Evolutionary conservation across 2,329 filamentous ascomycete genomes (phyloP).

Genomic region (Aspergillus alliaceus): DNA sequence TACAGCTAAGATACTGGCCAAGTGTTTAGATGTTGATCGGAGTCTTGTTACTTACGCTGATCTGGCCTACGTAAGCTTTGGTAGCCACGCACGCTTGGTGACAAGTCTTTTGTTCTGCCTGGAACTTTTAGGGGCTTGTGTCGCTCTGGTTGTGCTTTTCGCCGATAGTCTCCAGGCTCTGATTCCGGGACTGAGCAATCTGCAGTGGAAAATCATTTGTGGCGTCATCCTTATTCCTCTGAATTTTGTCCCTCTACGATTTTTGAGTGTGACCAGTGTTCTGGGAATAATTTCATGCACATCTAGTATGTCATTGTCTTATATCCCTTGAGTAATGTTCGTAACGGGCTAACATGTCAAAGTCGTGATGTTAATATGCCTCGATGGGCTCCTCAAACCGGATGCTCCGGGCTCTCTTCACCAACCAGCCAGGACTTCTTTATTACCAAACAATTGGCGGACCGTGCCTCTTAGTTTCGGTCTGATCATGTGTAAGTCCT

Average conservation of each 20-base stretch:
- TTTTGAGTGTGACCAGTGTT: conserved; percentile 87
- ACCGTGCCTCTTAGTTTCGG: conserved; percentile 87
- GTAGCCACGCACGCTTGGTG: conserved; percentile 73
- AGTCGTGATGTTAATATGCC: conserved; percentile 81
- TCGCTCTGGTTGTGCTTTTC: conserved; percentile 89
- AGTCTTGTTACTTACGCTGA: conserved; percentile 93
- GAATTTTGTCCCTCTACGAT: conserved; percentile 78
- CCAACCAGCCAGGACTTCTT: conserved; percentile 74
- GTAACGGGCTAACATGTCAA: conserved; percentile 27
- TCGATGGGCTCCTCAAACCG: conserved; percentile 84
- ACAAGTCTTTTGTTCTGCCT: conserved; percentile 85
- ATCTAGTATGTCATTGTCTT: conserved; percentile 66
- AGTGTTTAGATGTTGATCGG: conserved; percentile 82
- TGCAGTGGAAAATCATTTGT: conserved; percentile 83
- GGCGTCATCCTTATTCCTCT: conserved; percentile 76
- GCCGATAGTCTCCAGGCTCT: conserved; percentile 82
- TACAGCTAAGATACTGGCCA: conserved; percentile 80
- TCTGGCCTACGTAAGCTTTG: conserved; percentile 87
- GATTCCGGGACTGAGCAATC: conserved; percentile 67
- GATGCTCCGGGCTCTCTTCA: conserved; percentile 77
- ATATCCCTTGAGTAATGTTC: background rate
- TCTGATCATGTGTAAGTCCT: conserved; percentile 70
- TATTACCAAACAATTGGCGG: conserved; percentile 83
- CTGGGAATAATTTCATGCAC: conserved; percentile 90
- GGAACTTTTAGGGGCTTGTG: conserved; percentile 83